These are phyloP conservation scores for Helotiales sp. DNA, from an alignment of 2,329 filamentous ascomycete species.

Conservation along the genomic window DNA sequence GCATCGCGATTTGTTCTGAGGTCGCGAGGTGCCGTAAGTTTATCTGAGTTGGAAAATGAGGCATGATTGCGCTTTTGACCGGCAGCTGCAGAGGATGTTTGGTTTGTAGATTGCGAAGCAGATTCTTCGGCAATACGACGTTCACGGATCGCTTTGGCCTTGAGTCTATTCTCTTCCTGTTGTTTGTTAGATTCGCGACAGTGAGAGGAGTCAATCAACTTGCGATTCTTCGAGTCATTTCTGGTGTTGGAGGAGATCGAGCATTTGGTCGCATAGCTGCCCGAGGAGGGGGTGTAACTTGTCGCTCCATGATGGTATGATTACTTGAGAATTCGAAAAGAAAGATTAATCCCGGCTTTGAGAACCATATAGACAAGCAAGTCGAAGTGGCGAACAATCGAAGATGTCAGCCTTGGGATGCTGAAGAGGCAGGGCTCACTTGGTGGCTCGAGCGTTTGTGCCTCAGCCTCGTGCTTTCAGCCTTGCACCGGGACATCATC, in stretches of 20 bases:
- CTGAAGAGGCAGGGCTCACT: not conserved
- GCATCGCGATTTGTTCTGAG: constrained; percentile 73
- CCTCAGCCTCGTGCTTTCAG: constrained; percentile 1
- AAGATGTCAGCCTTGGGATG: not conserved
- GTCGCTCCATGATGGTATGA: not conserved
- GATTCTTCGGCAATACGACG: constrained; percentile 68
- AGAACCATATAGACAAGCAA: not conserved
- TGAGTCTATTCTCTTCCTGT: constrained; percentile 85
- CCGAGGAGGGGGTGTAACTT: constrained; percentile 2
- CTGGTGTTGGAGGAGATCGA: constrained; percentile 58
- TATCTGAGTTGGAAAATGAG: constrained; percentile 59
- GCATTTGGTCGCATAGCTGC: not conserved
- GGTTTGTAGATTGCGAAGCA: constrained; percentile 51
- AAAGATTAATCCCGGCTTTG: not conserved
- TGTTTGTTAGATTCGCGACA: constrained; percentile 10
- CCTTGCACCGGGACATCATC: not conserved
- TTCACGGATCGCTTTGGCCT: constrained; percentile 84
- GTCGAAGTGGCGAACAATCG: not conserved
- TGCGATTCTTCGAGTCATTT: constrained; percentile 60
- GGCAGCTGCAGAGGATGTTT: constrained; percentile 70
- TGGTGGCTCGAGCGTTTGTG: not conserved
- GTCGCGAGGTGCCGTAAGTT: constrained; percentile 29
- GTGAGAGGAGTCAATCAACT: constrained; percentile 33
- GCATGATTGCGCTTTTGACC: constrained; percentile 74
- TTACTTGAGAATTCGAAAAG: not conserved